A percentile compares a stretch with the other conserved stretches of the same genome.
Evolutionary conservation across 2,329 filamentous ascomycete species (phyloP).

Genomic region (Hyphodiscus sp.): DNA sequence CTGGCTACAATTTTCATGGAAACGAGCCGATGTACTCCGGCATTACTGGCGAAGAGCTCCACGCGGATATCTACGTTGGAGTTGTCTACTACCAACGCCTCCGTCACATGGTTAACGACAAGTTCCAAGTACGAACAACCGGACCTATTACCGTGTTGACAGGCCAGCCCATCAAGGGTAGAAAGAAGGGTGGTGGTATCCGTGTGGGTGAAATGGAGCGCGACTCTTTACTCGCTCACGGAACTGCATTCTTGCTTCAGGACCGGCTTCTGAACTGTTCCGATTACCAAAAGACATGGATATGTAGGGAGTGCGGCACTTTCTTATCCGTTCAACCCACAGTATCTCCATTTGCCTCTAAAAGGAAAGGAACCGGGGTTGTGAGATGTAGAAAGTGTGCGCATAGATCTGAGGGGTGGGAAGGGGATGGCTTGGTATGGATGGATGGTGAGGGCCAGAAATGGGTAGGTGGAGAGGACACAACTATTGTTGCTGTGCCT

Average conservation of each 20-base stretch:
- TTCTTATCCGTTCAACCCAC: constrained; percentile 85
- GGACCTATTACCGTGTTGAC: constrained; percentile 86
- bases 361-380: constrained; percentile 59
- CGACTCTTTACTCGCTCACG: constrained; percentile 89
- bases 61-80: constrained; percentile 92
- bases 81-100: constrained; percentile 98
- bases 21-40: constrained; percentile 99
- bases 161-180: constrained; percentile 93
- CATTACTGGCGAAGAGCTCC: constrained; percentile 89
- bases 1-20: constrained; percentile 95
- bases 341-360: constrained; percentile 57
- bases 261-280: constrained; percentile 96
- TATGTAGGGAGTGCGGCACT: constrained; percentile 82
- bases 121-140: constrained; percentile 95
- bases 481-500: constrained; percentile 85
- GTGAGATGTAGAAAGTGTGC: constrained; percentile 80
- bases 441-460: constrained; percentile 81
- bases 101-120: constrained; percentile 99
- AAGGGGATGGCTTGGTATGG: constrained; percentile 70
- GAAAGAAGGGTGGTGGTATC: constrained; percentile 95
- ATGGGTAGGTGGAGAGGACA: constrained; percentile 85
- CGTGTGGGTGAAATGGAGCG: constrained; percentile 99
- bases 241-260: constrained; percentile 88
- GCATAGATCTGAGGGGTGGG: constrained; percentile 29
- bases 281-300: constrained; percentile 83